Evolutionary conservation across 2,329 filamentous ascomycete species (phyloP).

Genomic region (Colletotrichum acutatum): DNA sequence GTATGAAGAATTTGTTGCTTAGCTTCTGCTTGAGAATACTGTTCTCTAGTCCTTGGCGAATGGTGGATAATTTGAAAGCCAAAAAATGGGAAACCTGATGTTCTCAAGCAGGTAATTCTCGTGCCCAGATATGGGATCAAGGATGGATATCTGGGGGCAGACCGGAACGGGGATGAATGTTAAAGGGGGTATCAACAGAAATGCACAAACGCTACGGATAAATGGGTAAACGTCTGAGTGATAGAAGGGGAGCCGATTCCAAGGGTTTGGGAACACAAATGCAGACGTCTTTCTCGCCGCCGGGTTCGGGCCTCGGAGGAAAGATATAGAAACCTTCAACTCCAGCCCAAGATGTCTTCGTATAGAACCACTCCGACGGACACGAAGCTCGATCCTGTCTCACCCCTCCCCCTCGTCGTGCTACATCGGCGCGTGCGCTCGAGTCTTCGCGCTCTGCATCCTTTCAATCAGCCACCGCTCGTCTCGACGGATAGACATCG

Average conservation of each 20-base stretch:
- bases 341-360: neutral
- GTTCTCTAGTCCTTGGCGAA: neutral
- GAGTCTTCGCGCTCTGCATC: neutral
- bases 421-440: conserved; percentile 2
- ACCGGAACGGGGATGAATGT: neutral
- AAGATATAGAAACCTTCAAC: conserved; percentile 16
- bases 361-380: conserved; percentile 4
- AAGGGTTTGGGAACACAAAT: neutral
- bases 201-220: conserved; percentile 3
- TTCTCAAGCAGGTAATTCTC: neutral
- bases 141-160: conserved; percentile 14
- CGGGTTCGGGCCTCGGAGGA: neutral
- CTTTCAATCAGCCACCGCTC: conserved; percentile 16
- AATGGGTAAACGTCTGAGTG: neutral
- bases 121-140: conserved; percentile 1
- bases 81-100: neutral
- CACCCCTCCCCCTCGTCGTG: conserved; percentile 21
- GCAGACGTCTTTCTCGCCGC: neutral
- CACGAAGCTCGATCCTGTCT: neutral
- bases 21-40: neutral
- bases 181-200: conserved; percentile 19
- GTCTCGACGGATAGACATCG: conserved; percentile 29
- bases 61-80: neutral
- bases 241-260: neutral
- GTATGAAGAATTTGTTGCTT: neutral